phyloP scores from a whole-genome alignment of 495 filamentous ascomycete genomes.

The Lepraria neglecta region DNA sequence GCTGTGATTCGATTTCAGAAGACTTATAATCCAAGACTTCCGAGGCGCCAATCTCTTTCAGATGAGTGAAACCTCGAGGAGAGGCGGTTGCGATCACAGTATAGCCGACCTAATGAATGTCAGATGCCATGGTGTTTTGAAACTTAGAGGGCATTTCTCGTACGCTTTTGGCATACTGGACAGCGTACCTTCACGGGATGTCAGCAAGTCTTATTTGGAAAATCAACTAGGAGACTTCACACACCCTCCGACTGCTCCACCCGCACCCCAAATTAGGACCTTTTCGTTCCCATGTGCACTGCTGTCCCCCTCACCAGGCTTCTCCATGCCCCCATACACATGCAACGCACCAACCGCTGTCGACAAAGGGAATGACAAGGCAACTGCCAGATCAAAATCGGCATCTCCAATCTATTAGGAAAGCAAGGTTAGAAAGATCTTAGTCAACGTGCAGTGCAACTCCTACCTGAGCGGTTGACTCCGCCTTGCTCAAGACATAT shows the following conservation, averaged over 20 bases:
- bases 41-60: not conserved
- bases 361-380: slow-evolving; percentile 8
- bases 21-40: not conserved
- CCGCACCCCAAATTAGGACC: slow-evolving; percentile 5
- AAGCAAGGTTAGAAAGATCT: not conserved
- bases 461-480: not conserved
- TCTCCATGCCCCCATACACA: slow-evolving; percentile 5
- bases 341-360: slow-evolving; percentile 9
- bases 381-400: slow-evolving; percentile 5
- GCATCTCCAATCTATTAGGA: not conserved
- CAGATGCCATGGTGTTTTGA: not conserved
- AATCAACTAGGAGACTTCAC: not conserved
- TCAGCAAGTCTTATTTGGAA: not conserved
- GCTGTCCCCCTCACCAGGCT: slow-evolving; percentile 6
- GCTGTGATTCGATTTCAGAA: slow-evolving; percentile 1
- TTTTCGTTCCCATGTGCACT: not conserved
- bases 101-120: not conserved
- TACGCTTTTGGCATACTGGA: slow-evolving; percentile 10
- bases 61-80: not conserved
- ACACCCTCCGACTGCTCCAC: slow-evolving; percentile 6
- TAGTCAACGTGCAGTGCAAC: no score
- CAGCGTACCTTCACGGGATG: not conserved
- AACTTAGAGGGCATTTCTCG: not conserved
- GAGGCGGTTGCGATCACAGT: slow-evolving; percentile 7
- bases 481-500: not conserved